These are phyloP conservation scores for Graphilbum fragrans DNA, from an alignment of 2,329 filamentous ascomycete species.

Conservation along the genomic window DNA sequence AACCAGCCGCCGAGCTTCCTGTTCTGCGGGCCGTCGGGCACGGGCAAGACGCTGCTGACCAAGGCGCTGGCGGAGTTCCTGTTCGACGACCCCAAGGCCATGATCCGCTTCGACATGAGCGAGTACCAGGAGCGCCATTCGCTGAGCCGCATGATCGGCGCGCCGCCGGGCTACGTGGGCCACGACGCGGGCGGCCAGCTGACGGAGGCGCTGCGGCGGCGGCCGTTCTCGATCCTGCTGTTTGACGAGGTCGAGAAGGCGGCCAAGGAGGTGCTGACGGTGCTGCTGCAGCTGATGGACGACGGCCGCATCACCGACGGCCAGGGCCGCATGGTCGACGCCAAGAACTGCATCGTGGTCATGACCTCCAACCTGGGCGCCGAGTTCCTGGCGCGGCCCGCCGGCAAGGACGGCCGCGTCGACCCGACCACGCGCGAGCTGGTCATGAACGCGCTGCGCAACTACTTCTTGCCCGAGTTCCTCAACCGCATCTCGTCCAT, in stretches of 20 bases:
- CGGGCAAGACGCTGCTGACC: constrained; percentile 92
- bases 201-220: constrained; percentile 84
- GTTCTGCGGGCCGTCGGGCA: constrained; percentile 97
- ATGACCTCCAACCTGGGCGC: constrained; percentile 98
- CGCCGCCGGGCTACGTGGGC: constrained; percentile 91
- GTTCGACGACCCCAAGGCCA: constrained; percentile 91
- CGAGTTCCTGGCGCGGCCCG: constrained; percentile 76
- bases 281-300: constrained; percentile 98
- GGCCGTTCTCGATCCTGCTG: constrained; percentile 92
- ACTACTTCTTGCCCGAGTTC: constrained; percentile 97
- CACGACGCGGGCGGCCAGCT: constrained; percentile 94
- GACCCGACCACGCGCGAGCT: constrained; percentile 77
- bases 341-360: constrained; percentile 96
- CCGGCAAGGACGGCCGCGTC: constrained; percentile 69
- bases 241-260: constrained; percentile 99
- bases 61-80: constrained; percentile 96
- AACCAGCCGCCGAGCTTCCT: constrained; percentile 97
- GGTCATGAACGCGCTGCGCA: constrained; percentile 80
- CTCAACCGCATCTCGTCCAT: constrained; percentile 93
- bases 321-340: constrained; percentile 88
- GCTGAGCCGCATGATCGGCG: constrained; percentile 93
- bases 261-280: constrained; percentile 92
- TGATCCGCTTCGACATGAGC: constrained; percentile 99
- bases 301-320: constrained; percentile 97
- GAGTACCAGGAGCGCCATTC: constrained; percentile 98